Evolutionary conservation across 1,139 yeast species (phyloP), one percentile per base, ranked within the genome.

Genomic region (Yamadazyma pseudoaaseri): DNA sequence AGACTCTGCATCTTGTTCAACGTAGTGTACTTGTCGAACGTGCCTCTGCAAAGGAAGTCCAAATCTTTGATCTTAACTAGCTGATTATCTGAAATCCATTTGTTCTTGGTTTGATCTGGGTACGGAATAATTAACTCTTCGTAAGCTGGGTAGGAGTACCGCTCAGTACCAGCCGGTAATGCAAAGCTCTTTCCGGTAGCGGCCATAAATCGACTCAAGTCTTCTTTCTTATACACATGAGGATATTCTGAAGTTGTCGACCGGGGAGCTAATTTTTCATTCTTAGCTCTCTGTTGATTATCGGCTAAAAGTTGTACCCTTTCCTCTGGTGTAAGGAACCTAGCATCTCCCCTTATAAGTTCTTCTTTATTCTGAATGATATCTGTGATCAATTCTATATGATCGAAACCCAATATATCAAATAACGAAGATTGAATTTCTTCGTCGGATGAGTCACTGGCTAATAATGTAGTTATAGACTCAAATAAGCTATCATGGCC

Each of bases 1-100:
- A 94, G 70, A 17, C 96, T 83, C 57, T 94, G 99, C 76, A 94
- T 84, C 44, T 86, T 78, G 58, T 94, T 94, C 45, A 94, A 70
- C 0, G 84, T 71, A 33, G 75, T 66, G 58, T 94, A 94, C n/a
- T n/a, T n/a, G 26, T 81, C 81, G 58, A 94, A 92, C 0, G 97
- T 90, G 0, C 94, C 89, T 41, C 74, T 79, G 56, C 97, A 92
- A 10, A 87, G 58, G 34, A 72, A 70, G 54, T 92, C 97, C 37
- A 92, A 65, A 26, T 81, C 83, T 1, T 58, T 47, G 2, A 92
- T 65, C 27, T 70, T 58, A 1, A 89, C 71, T 20, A 86, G 67
- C 22, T 74, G 66, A 25, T 76, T 70, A 26, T 79, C 79, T 4
- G 75, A 60, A 8, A 70, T 69, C 70, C 58, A 73, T 54, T 38